Evolutionary conservation across 805 yeast genomes (phyloP).

Genomic region (Saccharomycopsis selenospora): DNA sequence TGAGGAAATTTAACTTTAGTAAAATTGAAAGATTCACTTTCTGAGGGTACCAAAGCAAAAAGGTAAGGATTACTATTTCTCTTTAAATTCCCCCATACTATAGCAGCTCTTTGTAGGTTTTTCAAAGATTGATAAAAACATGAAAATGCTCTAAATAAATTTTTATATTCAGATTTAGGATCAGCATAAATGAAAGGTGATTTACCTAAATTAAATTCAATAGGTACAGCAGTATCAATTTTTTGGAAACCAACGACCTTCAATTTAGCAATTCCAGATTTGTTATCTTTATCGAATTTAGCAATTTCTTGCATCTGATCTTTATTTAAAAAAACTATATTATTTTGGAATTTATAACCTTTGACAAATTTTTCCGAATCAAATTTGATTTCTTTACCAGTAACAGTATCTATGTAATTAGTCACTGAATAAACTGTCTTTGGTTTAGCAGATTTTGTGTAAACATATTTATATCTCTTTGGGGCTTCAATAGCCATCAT

Average conservation of each 20-base stretch:
- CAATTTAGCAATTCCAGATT: conserved; percentile 31
- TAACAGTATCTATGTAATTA: conserved; percentile 28
- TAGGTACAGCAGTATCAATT: conserved; percentile 34
- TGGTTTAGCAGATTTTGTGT: conserved; percentile 44
- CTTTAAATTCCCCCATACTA: conserved; percentile 66
- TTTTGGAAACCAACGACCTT: conserved; percentile 63
- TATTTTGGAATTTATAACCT: conserved; percentile 42
- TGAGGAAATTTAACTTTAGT: conserved; percentile 37
- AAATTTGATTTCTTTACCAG: conserved; percentile 39
- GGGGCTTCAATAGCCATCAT: conserved; percentile 50
- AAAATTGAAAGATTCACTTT: background rate
- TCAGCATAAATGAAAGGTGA: conserved; percentile 66
- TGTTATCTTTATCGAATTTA: conserved; percentile 27
- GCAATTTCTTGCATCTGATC: conserved; percentile 32
- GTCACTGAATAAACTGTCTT: conserved; percentile 45
- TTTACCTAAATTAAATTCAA: conserved; percentile 45
- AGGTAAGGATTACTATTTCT: conserved; percentile 47
- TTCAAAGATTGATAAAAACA: conserved; percentile 57
- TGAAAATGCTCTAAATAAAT: conserved; percentile 61
- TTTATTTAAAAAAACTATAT: conserved; percentile 33
- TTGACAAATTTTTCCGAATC: conserved; percentile 29
- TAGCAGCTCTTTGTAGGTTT: conserved; percentile 46
- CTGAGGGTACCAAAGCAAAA: conserved; percentile 48
- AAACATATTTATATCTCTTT: conserved; percentile 44
- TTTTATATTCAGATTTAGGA: conserved; percentile 43